These are phyloP conservation scores for Chrysoporthe puriensis DNA, from an alignment of 2,329 filamentous ascomycete genomes.

Conservation along the genomic window DNA sequence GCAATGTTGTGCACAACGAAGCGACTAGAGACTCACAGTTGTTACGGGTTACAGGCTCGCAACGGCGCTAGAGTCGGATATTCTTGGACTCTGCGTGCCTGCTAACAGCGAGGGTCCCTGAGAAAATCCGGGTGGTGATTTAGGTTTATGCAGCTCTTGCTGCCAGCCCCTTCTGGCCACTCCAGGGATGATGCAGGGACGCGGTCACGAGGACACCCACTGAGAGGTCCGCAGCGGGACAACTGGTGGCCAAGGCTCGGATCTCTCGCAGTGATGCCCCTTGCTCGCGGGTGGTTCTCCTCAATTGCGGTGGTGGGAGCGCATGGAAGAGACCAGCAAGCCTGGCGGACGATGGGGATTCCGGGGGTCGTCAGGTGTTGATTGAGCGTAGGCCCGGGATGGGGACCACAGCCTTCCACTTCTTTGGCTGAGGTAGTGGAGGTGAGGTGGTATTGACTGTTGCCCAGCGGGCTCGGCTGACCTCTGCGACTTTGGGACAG, in stretches of 20 bases:
- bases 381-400: neutral
- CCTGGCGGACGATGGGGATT: neutral
- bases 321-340: conserved; percentile 4
- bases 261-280: neutral
- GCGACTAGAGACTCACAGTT: conserved; percentile 23
- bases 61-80: conserved; percentile 19
- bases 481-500: neutral
- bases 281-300: neutral
- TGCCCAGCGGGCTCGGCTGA: neutral
- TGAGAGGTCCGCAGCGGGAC: conserved; percentile 9
- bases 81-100: neutral
- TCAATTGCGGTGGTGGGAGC: conserved; percentile 8
- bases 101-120: conserved; percentile 26
- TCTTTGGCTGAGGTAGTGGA: neutral
- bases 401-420: conserved; percentile 2
- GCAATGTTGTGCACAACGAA: conserved; percentile 24
- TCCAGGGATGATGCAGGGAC: conserved; percentile 28
- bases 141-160: conserved; percentile 15
- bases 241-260: neutral
- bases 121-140: conserved; percentile 12
- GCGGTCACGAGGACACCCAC: conserved; percentile 19
- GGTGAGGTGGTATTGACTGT: neutral
- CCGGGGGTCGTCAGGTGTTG: neutral
- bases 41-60: conserved; percentile 26
- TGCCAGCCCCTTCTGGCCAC: conserved; percentile 13